Base-by-base conservation (phyloP, 129 eudicot genomes). In the Ambrosia trifida region DNA sequence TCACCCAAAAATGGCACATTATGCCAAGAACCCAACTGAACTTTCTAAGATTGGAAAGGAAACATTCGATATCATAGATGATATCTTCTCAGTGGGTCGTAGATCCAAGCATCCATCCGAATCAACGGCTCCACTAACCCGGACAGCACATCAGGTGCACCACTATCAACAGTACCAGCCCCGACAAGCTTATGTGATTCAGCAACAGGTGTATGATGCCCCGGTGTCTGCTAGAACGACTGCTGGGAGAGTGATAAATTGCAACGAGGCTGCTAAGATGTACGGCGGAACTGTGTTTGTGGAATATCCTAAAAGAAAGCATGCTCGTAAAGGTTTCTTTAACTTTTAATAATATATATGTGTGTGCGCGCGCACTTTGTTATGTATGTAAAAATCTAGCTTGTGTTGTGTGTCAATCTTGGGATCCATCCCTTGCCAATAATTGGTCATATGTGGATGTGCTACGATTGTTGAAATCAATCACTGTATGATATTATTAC, bases 231-330 rank as follows among this genome's bases (percentile, higher is more conserved):
- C 64, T 16, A 51, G 4, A 68, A 76, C 30, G 30, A 62, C 76
- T 44, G 76, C 76, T 44, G 76, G 52, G 60, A 62, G 45, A 35
- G 77, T 72, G 14, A 69, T 78, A 20, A 80, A 45, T 7, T 52
- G 80, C 74, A 16, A 61, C 17, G 74, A 78, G 8, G 86, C 74
- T n/a, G 86, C 80, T 38, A 78, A 73, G 32, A 73, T 68, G 51
- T 82, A 73, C 4, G 80, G 80, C 13, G 83, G 83, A 49, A 74
- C 67, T 12, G 46, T 73, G 65, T 67, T 33, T 69, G 53, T 43
- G 66, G 83, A 82, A 9, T 68, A 72, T 72, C 82, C 85, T 46
- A 66, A 72, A 60, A 61, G 28, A 71, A 78, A 78, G 72, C 72
- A 47, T 13, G 67, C 68, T n/a, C 52, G 73, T 43, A 78, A 61